Base-by-base conservation (phyloP, 2,329 filamentous ascomycete species). In the Myotisia sp. region DNA sequence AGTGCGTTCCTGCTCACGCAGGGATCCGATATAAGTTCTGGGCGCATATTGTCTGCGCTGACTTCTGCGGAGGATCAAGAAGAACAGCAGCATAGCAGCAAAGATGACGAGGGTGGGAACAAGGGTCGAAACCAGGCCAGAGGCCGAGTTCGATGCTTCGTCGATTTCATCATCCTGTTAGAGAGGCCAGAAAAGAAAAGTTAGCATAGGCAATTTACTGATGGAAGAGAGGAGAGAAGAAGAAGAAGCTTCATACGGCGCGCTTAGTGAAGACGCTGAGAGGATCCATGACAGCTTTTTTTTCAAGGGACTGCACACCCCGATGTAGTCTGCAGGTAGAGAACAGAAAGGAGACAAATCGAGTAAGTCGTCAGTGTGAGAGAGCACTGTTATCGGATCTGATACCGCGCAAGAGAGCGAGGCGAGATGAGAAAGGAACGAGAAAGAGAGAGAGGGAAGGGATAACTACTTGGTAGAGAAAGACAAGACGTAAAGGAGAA, bases 1-100 rank as follows among this genome's bases (percentile, higher is more conserved):
- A 8, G 69, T 71, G 21, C 75, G 71, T 41, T 74, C 64, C 47
- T 56, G 50, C 23, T 65, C 55, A 9, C 64, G 62, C 40, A 76
- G 49, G 10, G 63, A 58, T 2, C 66, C 64, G 24, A 71, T 53
- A 44, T 69, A 71, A 14, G 68, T 70, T 53, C 68, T 58, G 7
- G 68, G 68, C 37, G 67, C 63, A 51, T 72, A 72, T 44, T 60
- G 63, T 37, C 68, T 56, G 34, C 55, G 60, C 33, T 69, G 54
- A 3, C 52, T 61, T 37, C 53, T 56, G 38, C 68, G 64, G 40
- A 72, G 50, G 31, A 70, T 48, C 28, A 70, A 43, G 49, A 72
- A 72, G 26, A 59, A 34, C n/a, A 63, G 23, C 22, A 67, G 54
- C 47, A 69, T 63, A 8, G 49, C 54, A n/a, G 47, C 55, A 16